Percentiles rank a stretch among this genome's conserved stretches.
phyloP scores from a whole-genome alignment of 2,329 filamentous ascomycete species.

The Colletotrichum theobromicola region DNA sequence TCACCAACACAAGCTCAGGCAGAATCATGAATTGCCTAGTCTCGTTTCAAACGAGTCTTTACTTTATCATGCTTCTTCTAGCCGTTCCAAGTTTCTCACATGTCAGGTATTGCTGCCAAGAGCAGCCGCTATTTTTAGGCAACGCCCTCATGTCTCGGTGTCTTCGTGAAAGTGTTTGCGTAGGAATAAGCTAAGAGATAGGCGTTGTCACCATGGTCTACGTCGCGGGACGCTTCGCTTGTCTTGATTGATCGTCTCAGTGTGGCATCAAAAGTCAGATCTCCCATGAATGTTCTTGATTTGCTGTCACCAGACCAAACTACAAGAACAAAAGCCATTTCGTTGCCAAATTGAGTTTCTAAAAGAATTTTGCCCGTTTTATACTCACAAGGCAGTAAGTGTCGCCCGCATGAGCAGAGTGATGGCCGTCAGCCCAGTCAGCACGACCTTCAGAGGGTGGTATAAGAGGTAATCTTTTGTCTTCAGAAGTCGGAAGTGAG shows the following conservation, averaged over 20 bases:
- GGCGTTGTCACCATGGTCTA: background rate
- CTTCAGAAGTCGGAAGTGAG: background rate
- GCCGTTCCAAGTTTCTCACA: background rate
- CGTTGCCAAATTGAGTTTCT: background rate
- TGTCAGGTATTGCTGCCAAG: background rate
- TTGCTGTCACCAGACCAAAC: background rate
- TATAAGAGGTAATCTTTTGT: background rate
- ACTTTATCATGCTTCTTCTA: no score
- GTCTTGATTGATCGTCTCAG: background rate
- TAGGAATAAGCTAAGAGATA: background rate
- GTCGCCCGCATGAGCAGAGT: background rate
- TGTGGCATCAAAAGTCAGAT: background rate
- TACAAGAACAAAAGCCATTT: background rate
- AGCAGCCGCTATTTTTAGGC: background rate
- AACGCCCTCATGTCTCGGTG: background rate
- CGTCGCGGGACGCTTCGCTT: background rate
- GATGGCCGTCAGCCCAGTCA: background rate
- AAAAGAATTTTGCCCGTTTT: accelerated
- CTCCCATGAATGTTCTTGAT: background rate
- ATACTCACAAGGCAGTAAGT: background rate
- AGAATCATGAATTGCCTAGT: background rate
- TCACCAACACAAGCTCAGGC: background rate
- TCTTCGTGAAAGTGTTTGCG: background rate
- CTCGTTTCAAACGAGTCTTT: no score
- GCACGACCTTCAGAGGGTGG: background rate